These are phyloP conservation scores for Lagenidium sp. DNA, from an alignment of 352 stramenopile species.

Conservation along the genomic window DNA sequence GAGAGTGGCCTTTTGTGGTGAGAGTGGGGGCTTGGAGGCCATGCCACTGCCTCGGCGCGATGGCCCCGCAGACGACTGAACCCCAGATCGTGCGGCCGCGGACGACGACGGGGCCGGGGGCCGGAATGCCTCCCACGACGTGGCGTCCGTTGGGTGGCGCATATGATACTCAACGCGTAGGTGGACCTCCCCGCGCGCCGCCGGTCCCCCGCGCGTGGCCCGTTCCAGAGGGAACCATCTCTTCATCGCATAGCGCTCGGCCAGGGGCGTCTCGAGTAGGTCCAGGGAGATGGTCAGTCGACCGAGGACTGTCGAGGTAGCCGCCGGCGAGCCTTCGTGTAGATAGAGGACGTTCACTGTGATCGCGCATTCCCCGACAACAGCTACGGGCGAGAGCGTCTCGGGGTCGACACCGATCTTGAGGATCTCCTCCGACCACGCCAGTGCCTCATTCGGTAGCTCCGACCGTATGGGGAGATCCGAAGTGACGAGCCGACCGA, in stretches of 20 bases:
- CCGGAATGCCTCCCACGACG: conserved; percentile 23
- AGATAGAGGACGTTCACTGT: conserved; percentile 1
- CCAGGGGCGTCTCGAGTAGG: conserved; percentile 39
- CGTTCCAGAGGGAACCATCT: conserved; percentile 52
- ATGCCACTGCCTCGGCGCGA: background rate
- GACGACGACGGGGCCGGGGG: background rate
- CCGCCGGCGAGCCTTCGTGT: background rate
- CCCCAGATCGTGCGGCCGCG: background rate
- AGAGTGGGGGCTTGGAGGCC: conserved; percentile 8
- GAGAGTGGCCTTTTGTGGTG: conserved; percentile 3
- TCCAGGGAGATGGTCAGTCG: conserved; percentile 29
- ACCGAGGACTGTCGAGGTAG: conserved; percentile 11
- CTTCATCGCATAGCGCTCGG: conserved; percentile 30
- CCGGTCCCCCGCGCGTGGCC: conserved; percentile 16
- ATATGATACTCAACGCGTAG: conserved; percentile 28
- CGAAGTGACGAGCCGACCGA: conserved; percentile 1
- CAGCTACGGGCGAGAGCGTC: background rate
- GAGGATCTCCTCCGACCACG: conserved; percentile 9
- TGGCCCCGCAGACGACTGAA: background rate
- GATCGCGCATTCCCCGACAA: background rate
- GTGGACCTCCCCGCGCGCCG: conserved; percentile 31
- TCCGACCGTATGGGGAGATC: background rate
- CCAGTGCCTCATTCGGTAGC: background rate
- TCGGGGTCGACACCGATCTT: conserved; percentile 1
- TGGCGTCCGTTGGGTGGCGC: conserved; percentile 6